Conservation (phyloP, 73 alveolate genomes). For the Uronychia binucleata region DNA sequence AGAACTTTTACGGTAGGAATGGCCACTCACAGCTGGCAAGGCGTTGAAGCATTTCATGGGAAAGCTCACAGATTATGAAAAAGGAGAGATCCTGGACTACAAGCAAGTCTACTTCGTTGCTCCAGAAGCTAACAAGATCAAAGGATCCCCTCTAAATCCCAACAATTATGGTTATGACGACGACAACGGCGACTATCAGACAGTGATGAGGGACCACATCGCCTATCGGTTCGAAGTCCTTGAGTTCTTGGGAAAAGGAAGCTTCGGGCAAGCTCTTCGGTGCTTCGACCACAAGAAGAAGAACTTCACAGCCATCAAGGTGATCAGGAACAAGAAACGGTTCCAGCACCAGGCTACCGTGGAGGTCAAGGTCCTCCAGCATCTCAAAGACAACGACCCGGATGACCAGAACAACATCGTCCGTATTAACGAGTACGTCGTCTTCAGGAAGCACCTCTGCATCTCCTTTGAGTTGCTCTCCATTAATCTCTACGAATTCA, state of each 20-base stretch:
- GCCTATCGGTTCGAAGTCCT: slow-evolving; percentile 58
- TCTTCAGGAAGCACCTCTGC: slow-evolving; percentile 71
- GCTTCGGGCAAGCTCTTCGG: slow-evolving; percentile 65
- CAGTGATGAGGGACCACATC: slow-evolving; percentile 54
- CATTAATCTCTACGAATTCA: slow-evolving; percentile 79
- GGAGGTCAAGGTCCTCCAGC: slow-evolving; percentile 69
- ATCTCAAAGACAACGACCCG: slow-evolving; percentile 63
- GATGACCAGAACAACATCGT: slow-evolving; percentile 65
- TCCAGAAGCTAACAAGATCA: slow-evolving; percentile 13
- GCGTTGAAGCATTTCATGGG: slow-evolving; percentile 44
- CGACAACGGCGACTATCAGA: slow-evolving; percentile 61
- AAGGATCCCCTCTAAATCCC: slow-evolving; percentile 18
- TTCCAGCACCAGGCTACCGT: slow-evolving; percentile 73
- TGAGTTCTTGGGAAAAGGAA: slow-evolving; percentile 62
- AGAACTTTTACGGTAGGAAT: too few relatives aligned
- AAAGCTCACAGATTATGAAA: slow-evolving; percentile 62
- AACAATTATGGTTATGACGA: slow-evolving; percentile 67
- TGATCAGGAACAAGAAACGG: slow-evolving; percentile 77
- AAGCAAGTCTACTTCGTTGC: slow-evolving; percentile 24
- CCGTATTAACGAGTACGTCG: slow-evolving; percentile 61
- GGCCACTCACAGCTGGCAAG: slow-evolving; percentile 23
- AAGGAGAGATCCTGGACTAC: slow-evolving; percentile 64
- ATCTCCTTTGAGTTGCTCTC: slow-evolving; percentile 79
- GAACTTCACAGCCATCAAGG: slow-evolving; percentile 66
- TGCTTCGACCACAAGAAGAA: slow-evolving; percentile 73